These are phyloP conservation scores for Emmonsiellopsis sp. DNA, from an alignment of 2,329 filamentous ascomycete species.

Conservation along the genomic window DNA sequence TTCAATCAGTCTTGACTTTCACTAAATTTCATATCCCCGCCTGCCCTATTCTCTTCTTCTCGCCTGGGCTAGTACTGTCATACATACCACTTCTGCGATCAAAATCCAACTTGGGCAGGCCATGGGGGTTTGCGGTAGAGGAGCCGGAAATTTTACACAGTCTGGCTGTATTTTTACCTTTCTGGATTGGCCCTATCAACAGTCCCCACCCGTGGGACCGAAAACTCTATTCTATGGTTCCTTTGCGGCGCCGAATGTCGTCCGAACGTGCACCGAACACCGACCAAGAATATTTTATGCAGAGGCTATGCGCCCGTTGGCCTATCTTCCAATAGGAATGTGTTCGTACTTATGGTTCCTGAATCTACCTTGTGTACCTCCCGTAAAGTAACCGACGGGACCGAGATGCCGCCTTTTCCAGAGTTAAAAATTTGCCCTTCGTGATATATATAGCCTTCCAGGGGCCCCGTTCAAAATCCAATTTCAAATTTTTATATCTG, in stretches of 20 bases:
- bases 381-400: slow-evolving; percentile 1
- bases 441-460: slow-evolving; percentile 6
- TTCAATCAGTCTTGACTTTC: no score
- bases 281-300: neutral
- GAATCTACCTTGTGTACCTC: neutral
- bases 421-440: neutral
- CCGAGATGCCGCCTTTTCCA: slow-evolving; percentile 9
- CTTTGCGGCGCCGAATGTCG: neutral
- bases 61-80: no score
- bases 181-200: neutral
- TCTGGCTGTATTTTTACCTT: no score
- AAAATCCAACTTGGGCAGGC: no score
- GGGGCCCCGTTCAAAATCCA: neutral
- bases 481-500: no score
- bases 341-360: neutral
- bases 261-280: neutral
- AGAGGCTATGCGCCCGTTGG: neutral
- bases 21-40: no score
- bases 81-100: no score
- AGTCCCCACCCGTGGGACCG: neutral
- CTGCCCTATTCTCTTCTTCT: no score
- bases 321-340: neutral
- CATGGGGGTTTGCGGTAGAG: no score
- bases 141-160: no score
- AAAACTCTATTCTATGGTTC: neutral